Percentiles rank a stretch among this genome's conserved stretches.
phyloP scores from a whole-genome alignment of 225 moss, liverwort and hornwort genomes.

The Marchantia paleacea region DNA sequence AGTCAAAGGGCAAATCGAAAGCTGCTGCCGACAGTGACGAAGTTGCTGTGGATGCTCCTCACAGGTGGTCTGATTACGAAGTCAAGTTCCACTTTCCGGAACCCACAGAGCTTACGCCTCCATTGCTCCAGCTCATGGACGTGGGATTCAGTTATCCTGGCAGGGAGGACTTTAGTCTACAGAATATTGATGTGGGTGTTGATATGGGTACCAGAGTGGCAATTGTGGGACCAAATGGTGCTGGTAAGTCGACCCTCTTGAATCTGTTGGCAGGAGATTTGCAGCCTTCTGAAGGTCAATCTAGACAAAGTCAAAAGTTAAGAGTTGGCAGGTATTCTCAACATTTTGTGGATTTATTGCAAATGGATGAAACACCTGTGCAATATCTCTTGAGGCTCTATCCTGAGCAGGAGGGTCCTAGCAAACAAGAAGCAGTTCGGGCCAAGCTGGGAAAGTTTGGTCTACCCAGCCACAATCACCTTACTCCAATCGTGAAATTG shows the following conservation, averaged over 20 bases:
- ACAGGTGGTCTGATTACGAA: conserved; percentile 81
- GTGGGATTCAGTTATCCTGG: conserved; percentile 81
- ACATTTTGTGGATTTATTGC: conserved; percentile 87
- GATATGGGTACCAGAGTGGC: conserved; percentile 98
- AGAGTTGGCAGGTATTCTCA: conserved; percentile 93
- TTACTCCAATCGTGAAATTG: conserved; percentile 89
- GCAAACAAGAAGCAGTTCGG: conserved; percentile 89
- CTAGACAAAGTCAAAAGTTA: conserved; percentile 84
- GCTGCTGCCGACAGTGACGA: conserved; percentile 56
- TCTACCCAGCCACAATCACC: conserved; percentile 76
- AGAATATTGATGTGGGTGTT: conserved; percentile 79
- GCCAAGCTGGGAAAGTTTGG: conserved; percentile 89
- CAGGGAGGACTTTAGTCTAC: conserved; percentile 74
- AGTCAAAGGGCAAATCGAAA: conserved; percentile 84
- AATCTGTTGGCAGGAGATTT: conserved; percentile 88
- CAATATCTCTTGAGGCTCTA: conserved; percentile 85
- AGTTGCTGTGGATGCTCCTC: conserved; percentile 51
- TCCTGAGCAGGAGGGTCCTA: conserved; percentile 88
- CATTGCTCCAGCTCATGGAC: conserved; percentile 81
- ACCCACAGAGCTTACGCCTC: conserved; percentile 86
- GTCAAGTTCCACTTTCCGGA: conserved; percentile 95
- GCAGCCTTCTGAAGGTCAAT: conserved; percentile 65
- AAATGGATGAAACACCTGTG: conserved; percentile 90
- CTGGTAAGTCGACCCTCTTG: conserved; percentile 82
- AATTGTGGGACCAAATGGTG: conserved; percentile 93